Evolutionary conservation across 1,284 basidiomycete genomes (phyloP), one percentile per base, ranked within the genome.

Genomic region (Ceratobasidium sp.): DNA sequence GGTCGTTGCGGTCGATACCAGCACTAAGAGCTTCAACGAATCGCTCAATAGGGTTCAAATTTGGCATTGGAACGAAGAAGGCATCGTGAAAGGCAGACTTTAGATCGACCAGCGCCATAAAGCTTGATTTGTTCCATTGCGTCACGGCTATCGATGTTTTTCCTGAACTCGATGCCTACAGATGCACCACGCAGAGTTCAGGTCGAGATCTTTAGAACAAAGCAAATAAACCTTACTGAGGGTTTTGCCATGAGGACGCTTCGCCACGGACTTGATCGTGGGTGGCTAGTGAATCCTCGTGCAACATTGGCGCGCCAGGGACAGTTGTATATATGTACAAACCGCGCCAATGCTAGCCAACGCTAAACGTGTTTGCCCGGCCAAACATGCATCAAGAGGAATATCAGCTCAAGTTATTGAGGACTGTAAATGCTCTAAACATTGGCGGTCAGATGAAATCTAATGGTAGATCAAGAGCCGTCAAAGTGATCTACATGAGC

Each of bases 81-180:
- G 23, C 14, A 5, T 55, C 21, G 13, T 16, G 8, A 4, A 69
- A 13, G 23, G 1, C 35, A 1, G 66, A 54, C 41, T 69, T 55
- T 14, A 69, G 41, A 18, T 46, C 35, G 26, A 57, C 16, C 8
- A 69, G 8, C 16, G 6, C 21, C 13, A 16, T 16, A 18, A 54
- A 26, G 21, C 66, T 69, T 26, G 66, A 69, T 9, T 46, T 26
- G 16, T 50, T 30, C 66, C 66, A 69, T 46, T 26, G 55, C 35
- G n/a, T 30, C 13, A 11, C 13, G 11, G 52, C 7, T n/a, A n/a
- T 54, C 26, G 26, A 54, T 11, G 28, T 30, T 30, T 14, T 30
- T 54, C 16, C 52, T 54, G n/a, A n/a, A n/a, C n/a, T n/a, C n/a
- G n/a, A n/a, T n/a, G 13, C n/a, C n/a, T 30, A 30, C 14, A 30